Evolutionary conservation across 1,284 basidiomycete genomes (phyloP).

Genomic region (Tylopilus sp.): DNA sequence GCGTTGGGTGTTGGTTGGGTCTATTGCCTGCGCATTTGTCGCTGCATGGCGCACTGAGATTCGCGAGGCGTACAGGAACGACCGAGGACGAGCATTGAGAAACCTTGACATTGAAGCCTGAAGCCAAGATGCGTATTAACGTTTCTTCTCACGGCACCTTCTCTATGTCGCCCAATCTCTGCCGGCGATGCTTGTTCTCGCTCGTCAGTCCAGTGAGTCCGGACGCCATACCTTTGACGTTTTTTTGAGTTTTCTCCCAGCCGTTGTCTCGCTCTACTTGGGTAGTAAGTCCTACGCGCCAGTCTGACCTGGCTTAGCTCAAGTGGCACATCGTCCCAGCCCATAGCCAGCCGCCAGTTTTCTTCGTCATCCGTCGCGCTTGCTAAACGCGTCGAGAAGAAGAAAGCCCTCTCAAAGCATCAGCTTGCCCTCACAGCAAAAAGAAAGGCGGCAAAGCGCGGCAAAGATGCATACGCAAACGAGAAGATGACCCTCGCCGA

Average conservation of each 20-base stretch:
- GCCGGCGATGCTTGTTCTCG: constrained; percentile 20
- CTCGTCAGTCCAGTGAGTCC: constrained; percentile 16
- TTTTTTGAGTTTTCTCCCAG: constrained; percentile 18
- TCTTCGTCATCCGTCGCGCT: constrained; percentile 44
- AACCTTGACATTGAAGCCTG: constrained; percentile 18
- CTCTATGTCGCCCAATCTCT: constrained; percentile 23
- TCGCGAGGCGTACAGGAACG: constrained; percentile 31
- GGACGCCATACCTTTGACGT: not conserved
- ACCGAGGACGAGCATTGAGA: constrained; percentile 15
- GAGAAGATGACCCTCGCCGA: constrained; percentile 61
- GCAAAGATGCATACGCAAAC: constrained; percentile 46
- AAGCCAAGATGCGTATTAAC: not conserved
- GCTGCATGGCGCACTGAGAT: constrained; percentile 39
- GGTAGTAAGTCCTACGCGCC: constrained; percentile 5
- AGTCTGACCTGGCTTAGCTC: not conserved
- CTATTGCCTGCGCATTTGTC: constrained; percentile 22
- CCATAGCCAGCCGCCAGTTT: constrained; percentile 39
- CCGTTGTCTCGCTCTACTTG: constrained; percentile 40
- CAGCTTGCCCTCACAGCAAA: constrained; percentile 50
- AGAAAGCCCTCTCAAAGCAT: constrained; percentile 59
- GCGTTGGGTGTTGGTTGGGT: constrained; percentile 53
- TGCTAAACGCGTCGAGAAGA: constrained; percentile 45
- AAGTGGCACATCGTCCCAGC: not conserved
- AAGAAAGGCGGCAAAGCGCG: constrained; percentile 33
- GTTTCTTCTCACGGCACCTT: constrained; percentile 27